A percentile compares a stretch with the other conserved stretches of the same genome.
Conservation (phyloP, 2,329 filamentous ascomycete species). For the Curvularia verruculosa region DNA sequence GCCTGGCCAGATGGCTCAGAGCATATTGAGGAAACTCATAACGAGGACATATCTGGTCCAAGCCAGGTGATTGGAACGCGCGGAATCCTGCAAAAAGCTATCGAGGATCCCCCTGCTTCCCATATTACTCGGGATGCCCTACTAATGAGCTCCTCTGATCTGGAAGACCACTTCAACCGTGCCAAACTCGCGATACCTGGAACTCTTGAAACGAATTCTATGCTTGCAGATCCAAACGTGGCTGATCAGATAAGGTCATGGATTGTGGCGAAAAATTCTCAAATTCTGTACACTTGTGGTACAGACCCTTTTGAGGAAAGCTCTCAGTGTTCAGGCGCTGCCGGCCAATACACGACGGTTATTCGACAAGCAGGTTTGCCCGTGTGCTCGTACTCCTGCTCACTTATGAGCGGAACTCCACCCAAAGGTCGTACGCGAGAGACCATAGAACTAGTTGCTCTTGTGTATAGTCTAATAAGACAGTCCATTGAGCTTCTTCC, state of each 20-base stretch:
- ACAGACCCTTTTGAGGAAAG: not conserved
- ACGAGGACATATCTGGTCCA: not conserved
- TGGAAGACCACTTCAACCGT: slow-evolving; percentile 1
- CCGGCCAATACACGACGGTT: not conserved
- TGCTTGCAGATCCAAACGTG: not conserved
- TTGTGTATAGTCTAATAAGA: too few species aligned
- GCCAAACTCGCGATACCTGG: not conserved
- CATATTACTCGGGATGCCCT: not conserved
- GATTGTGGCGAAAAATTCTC: not conserved
- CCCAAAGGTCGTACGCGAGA: too few species aligned
- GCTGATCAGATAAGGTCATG: not conserved
- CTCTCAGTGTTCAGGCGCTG: not conserved
- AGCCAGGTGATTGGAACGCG: not conserved
- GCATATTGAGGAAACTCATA: not conserved
- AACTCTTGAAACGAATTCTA: not conserved
- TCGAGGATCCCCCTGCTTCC: not conserved
- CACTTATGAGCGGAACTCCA: too few species aligned
- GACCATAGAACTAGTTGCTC: too few species aligned
- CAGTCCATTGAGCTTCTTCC: too few species aligned
- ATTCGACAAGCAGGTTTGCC: too few species aligned
- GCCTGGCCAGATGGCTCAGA: not conserved
- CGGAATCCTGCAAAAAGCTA: not conserved
- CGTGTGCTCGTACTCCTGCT: too few species aligned
- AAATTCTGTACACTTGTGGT: not conserved
- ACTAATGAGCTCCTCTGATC: not conserved